Percentiles rank a stretch among this genome's conserved stretches.
phyloP scores from a whole-genome alignment of 495 filamentous ascomycete species.

The Choiromyces venosus region DNA sequence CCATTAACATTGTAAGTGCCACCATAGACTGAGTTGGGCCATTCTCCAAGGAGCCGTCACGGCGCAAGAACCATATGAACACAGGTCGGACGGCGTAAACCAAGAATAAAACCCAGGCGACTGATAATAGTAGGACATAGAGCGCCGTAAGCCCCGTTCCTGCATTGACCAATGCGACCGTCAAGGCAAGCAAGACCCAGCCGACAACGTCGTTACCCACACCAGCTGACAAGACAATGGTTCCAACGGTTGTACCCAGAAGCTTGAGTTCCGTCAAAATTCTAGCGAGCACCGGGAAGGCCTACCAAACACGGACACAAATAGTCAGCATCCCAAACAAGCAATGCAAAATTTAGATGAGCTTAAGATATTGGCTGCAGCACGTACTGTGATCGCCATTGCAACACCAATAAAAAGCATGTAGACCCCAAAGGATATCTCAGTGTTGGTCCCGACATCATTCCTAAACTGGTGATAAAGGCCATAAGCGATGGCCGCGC shows the following conservation, averaged over 20 bases:
- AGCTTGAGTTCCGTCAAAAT: conserved; percentile 92
- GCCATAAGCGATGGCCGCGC: conserved; percentile 76
- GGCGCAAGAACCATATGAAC: conserved; percentile 68
- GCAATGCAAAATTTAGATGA: neutral
- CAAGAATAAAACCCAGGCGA: conserved; percentile 74
- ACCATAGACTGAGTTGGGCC: conserved; percentile 86
- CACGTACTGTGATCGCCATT: conserved; percentile 74
- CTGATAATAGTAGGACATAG: conserved; percentile 71
- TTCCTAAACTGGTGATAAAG: conserved; percentile 71
- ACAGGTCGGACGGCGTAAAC: conserved; percentile 67
- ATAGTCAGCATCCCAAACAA: neutral
- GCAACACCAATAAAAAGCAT: conserved; percentile 92
- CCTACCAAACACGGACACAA: conserved; percentile 45
- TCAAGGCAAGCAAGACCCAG: conserved; percentile 90
- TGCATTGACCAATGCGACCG: conserved; percentile 89
- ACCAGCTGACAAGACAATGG: conserved; percentile 86
- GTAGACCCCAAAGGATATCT: conserved; percentile 73
- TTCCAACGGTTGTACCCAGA: conserved; percentile 74
- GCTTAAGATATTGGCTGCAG: neutral
- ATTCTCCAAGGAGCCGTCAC: conserved; percentile 75
- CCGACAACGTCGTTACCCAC: conserved; percentile 94
- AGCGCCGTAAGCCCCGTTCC: conserved; percentile 76
- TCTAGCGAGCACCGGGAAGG: conserved; percentile 90
- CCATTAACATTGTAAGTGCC: conserved; percentile 71
- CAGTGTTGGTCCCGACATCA: conserved; percentile 54